These are phyloP conservation scores for Aspergillus asperescens DNA, from an alignment of 495 filamentous ascomycete species.

Conservation along the genomic window DNA sequence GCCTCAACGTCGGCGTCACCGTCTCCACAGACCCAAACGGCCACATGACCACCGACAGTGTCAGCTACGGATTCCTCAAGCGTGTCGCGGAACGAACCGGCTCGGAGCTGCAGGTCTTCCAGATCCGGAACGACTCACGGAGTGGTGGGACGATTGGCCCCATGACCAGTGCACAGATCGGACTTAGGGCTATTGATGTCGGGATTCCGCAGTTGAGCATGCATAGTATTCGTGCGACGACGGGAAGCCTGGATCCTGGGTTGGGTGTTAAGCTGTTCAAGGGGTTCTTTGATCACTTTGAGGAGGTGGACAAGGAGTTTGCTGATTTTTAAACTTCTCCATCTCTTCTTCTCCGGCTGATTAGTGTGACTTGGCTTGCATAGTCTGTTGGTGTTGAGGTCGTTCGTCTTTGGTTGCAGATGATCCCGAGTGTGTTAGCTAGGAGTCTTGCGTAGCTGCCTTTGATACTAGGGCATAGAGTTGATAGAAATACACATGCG, in stretches of 20 bases:
- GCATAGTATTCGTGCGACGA: slow-evolving; percentile 91
- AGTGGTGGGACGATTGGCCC: slow-evolving; percentile 94
- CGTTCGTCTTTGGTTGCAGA: background rate
- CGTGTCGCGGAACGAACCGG: slow-evolving; percentile 66
- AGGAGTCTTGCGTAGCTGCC: background rate
- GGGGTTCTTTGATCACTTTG: slow-evolving; percentile 84
- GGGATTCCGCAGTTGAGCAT: slow-evolving; percentile 91
- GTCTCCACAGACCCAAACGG: slow-evolving; percentile 84
- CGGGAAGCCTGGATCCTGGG: slow-evolving; percentile 79
- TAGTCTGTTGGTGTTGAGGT: background rate
- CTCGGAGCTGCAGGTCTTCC: slow-evolving; percentile 76
- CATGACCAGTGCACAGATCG: slow-evolving; percentile 75
- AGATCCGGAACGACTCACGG: slow-evolving; percentile 86
- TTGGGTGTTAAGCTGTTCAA: slow-evolving; percentile 83
- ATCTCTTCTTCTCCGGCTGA: background rate
- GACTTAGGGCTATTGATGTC: slow-evolving; percentile 80
- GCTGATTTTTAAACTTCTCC: slow-evolving; percentile 34
- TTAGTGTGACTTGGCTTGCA: background rate
- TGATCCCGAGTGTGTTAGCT: background rate
- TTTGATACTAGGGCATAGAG: background rate
- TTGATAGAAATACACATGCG: background rate
- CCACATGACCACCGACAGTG: slow-evolving; percentile 86
- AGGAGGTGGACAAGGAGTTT: slow-evolving; percentile 84
- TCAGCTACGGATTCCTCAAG: slow-evolving; percentile 70
- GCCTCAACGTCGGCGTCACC: slow-evolving; percentile 84